Evolutionary conservation across 352 stramenopile species (phyloP), one percentile per base, ranked within the genome.

Genomic region (Blastocystis sp.): DNA sequence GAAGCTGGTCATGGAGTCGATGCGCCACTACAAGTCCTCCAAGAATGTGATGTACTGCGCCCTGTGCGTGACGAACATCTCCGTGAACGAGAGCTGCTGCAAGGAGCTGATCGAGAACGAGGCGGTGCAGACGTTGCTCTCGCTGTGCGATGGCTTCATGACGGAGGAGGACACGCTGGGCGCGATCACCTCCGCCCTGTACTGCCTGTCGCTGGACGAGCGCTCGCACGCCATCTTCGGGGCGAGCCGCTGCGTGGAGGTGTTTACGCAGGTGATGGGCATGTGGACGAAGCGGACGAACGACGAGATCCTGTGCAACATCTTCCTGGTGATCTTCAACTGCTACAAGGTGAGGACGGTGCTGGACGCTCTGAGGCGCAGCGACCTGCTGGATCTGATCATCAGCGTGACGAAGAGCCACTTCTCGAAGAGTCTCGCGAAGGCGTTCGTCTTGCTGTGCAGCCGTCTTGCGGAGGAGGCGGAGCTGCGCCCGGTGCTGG

Each of bases 301-400:
- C 56, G 73, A 84, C 56, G 73, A 43, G 50, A 84, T 84, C 15
- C 26, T 84, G 18, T 84, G 73, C 56, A 84, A 84, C 55, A 45
- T 84, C 47, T 53, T 84, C 20, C 53, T 45, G 73, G 47, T 34
- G 3, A 43, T 84, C 4, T 84, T 66, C 47, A 66, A 47, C 37
- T 68, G 45, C 50, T 84, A 84, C 50, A 41, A 84, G 73, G 53
- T 84, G 20, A 13, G 9, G 39, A 23, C 11, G 13, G 43, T 84
- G 47, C 54, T 84, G 50, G 26, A 34, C 3, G 73, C 73, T 18
- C 56, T 84, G 50, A 39, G 37, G 20, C 18, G 29, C 53, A n/a
- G 47, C 37, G 54, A 37, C 8, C 26, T 84, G 50, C 43, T 84
- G 50, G 56, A 84, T n/a, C 50, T 66, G 50, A 84, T 66, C 18